phyloP scores from a whole-genome alignment of 179 eudicot species.

The Silene coronaria region DNA sequence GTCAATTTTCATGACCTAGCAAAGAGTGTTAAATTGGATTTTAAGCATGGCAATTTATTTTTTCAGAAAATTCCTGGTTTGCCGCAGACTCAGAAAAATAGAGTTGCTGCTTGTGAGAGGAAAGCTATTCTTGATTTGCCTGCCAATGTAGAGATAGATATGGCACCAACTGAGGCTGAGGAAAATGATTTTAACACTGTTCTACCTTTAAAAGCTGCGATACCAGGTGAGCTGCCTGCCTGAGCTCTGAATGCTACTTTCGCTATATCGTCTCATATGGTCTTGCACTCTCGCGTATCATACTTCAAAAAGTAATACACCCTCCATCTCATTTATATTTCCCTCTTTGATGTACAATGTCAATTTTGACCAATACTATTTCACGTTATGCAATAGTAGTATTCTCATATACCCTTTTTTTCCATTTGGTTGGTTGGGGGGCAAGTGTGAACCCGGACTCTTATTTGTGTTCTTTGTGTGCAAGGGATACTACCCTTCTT shows the following conservation, averaged over 20 bases:
- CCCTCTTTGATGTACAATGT: no score
- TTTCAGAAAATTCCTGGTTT: constrained; percentile 28
- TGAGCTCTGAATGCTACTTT: constrained; percentile 1
- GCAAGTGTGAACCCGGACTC: background rate
- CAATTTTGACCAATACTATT: no score
- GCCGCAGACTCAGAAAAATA: constrained; percentile 34
- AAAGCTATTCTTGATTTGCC: constrained; percentile 34
- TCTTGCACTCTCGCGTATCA: background rate
- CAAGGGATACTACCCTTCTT: no score
- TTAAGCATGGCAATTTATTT: constrained; percentile 37
- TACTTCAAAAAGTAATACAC: no score
- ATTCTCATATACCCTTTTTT: background rate
- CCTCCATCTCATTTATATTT: no score
- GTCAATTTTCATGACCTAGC: background rate
- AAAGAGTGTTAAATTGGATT: constrained; percentile 4
- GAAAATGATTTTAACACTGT: constrained; percentile 37
- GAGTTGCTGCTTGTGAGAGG: constrained; percentile 32
- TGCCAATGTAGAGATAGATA: constrained; percentile 36
- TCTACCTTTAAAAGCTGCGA: constrained; percentile 37
- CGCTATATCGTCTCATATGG: background rate
- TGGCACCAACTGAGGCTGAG: constrained; percentile 29
- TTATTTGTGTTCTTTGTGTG: background rate
- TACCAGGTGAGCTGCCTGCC: constrained; percentile 43
- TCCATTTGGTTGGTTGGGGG: background rate
- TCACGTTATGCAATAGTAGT: background rate